These are phyloP conservation scores for Pseudozyma sp. DNA, from an alignment of 1,284 basidiomycete species.

Conservation along the genomic window DNA sequence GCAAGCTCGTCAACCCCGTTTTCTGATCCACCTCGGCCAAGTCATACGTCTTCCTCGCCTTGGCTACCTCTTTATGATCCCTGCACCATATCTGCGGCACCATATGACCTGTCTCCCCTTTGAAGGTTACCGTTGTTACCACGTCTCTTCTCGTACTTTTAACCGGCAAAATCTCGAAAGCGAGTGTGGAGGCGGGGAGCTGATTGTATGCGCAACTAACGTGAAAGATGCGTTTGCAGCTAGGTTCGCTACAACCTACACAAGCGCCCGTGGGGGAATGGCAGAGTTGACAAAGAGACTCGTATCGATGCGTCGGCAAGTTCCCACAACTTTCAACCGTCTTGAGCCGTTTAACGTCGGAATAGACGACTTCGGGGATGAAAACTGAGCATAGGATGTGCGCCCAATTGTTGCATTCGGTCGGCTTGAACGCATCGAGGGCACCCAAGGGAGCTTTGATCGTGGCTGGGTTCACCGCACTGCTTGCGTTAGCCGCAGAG, in stretches of 20 bases:
- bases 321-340: constrained; percentile 87
- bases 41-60: constrained; percentile 78
- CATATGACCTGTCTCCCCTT: constrained; percentile 86
- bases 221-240: constrained; percentile 82
- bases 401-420: constrained; percentile 91
- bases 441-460: constrained; percentile 66
- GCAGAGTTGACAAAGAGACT: constrained; percentile 72
- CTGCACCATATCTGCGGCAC: constrained; percentile 83
- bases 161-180: constrained; percentile 87
- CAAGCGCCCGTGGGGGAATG: constrained; percentile 79
- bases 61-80: constrained; percentile 76
- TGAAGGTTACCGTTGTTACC: constrained; percentile 81
- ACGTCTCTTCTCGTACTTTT: constrained; percentile 68
- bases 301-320: constrained; percentile 72
- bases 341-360: constrained; percentile 78
- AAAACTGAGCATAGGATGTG: constrained; percentile 91
- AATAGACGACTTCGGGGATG: constrained; percentile 83
- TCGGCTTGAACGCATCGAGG: constrained; percentile 88
- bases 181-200: constrained; percentile 78
- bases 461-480: neutral
- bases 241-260: constrained; percentile 79
- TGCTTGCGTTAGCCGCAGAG: neutral
- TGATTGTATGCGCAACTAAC: constrained; percentile 88
- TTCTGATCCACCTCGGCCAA: constrained; percentile 84
- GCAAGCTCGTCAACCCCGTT: constrained; percentile 84